Percentiles rank a stretch among this genome's conserved stretches.
These are phyloP conservation scores for Phytophthora melonis DNA, from an alignment of 352 stramenopile species.

Conservation along the genomic window DNA sequence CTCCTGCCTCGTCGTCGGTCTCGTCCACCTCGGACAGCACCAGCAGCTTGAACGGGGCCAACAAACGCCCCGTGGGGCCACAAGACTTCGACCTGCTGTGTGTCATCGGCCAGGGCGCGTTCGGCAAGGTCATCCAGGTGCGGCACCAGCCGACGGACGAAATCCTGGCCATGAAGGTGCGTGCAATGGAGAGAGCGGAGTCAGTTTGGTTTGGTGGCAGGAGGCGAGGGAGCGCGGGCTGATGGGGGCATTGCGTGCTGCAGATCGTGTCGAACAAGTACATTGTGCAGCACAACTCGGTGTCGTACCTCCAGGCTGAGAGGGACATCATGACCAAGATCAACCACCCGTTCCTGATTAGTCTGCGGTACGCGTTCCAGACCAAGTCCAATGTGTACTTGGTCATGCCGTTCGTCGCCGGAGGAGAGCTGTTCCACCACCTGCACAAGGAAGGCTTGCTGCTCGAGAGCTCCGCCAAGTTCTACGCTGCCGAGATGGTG, in stretches of 20 bases:
- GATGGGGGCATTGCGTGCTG: neutral
- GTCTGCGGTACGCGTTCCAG: slow-evolving; percentile 84
- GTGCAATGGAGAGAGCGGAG: slow-evolving; percentile 11
- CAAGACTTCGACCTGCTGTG: slow-evolving; percentile 86
- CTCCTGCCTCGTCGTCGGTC: slow-evolving; percentile 3
- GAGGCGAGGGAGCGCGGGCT: neutral
- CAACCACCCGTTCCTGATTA: slow-evolving; percentile 86
- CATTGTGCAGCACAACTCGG: slow-evolving; percentile 87
- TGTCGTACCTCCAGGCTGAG: slow-evolving; percentile 82
- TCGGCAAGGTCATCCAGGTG: slow-evolving; percentile 90
- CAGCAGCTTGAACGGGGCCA: slow-evolving; percentile 27
- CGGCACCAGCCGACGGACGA: slow-evolving; percentile 76
- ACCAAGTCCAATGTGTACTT: slow-evolving; percentile 84
- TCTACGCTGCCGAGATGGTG: slow-evolving; percentile 89
- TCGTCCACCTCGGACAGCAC: slow-evolving; percentile 11
- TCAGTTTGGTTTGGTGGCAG: neutral
- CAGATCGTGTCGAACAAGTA: slow-evolving; percentile 89
- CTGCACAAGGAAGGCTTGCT: slow-evolving; percentile 70
- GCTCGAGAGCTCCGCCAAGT: slow-evolving; percentile 76
- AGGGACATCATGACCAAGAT: slow-evolving; percentile 91
- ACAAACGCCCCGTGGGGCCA: slow-evolving; percentile 52
- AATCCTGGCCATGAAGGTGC: slow-evolving; percentile 87
- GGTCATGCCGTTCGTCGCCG: slow-evolving; percentile 82
- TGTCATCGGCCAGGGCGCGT: slow-evolving; percentile 86
- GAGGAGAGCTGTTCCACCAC: slow-evolving; percentile 78